Percentiles rank a stretch among this genome's conserved stretches.
These are phyloP conservation scores for Suillus luteus DNA, from an alignment of 768 basidiomycete species.

Conservation along the genomic window DNA sequence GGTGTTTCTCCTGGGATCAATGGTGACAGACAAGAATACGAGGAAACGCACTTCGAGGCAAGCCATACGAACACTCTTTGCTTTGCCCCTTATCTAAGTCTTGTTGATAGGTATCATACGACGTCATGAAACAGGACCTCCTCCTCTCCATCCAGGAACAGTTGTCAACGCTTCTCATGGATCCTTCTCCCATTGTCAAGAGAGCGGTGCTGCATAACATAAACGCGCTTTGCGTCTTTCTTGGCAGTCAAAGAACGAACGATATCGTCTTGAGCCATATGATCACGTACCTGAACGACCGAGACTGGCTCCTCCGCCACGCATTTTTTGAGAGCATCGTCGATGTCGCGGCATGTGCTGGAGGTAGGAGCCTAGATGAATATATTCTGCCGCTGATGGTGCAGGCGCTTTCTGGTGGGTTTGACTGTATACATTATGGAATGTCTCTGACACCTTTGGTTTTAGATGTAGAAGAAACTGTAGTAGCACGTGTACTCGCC, in stretches of 20 bases:
- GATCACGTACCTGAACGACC: conserved; percentile 83
- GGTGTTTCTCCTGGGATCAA: conserved; percentile 51
- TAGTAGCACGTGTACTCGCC: conserved; percentile 87
- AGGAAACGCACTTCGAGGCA: conserved; percentile 82
- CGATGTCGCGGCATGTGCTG: conserved; percentile 93
- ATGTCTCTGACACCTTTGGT: neutral
- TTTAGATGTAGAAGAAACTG: conserved; percentile 91
- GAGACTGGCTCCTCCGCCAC: conserved; percentile 88
- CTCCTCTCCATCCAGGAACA: conserved; percentile 87
- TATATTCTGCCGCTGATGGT: conserved; percentile 97
- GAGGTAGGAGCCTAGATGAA: conserved; percentile 88
- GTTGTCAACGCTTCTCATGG: conserved; percentile 82
- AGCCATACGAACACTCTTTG: conserved; percentile 15
- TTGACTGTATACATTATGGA: neutral
- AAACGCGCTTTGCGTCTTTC: conserved; percentile 87
- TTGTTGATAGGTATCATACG: conserved; percentile 77
- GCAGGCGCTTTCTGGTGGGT: conserved; percentile 87
- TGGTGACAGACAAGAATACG: conserved; percentile 66
- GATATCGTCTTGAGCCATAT: conserved; percentile 91
- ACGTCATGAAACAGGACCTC: conserved; percentile 82
- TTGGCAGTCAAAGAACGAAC: conserved; percentile 91
- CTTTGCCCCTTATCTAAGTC: neutral
- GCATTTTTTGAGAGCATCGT: conserved; percentile 97
- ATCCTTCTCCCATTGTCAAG: conserved; percentile 87
- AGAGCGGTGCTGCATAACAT: conserved; percentile 88